Percentiles rank a stretch among this genome's conserved stretches.
phyloP scores from a whole-genome alignment of 164 flowering plant species.

The Annona squamosa region DNA sequence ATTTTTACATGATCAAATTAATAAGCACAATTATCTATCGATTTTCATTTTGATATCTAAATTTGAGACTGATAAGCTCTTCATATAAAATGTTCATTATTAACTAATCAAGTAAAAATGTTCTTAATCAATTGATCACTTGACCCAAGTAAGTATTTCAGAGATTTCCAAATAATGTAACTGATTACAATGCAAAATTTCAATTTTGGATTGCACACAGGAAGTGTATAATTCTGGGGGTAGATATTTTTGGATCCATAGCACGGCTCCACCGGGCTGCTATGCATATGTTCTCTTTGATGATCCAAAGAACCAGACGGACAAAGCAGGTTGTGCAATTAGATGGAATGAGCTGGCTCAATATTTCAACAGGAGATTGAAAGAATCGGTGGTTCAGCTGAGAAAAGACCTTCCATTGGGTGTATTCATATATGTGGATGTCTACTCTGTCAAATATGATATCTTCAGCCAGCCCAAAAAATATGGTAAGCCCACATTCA shows the following conservation, averaged over 20 bases:
- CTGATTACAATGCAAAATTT: too few species aligned
- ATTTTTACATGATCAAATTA: too few species aligned
- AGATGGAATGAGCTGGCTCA: conserved; percentile 43
- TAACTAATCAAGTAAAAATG: too few species aligned
- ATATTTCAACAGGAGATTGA: conserved; percentile 33
- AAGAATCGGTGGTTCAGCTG: conserved; percentile 31
- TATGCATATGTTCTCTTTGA: conserved; percentile 28
- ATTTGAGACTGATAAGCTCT: too few species aligned
- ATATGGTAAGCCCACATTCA: conserved; percentile 23
- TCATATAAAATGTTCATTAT: too few species aligned
- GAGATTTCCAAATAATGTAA: too few species aligned
- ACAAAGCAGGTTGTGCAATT: conserved; percentile 37
- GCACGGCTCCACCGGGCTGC: conserved; percentile 58
- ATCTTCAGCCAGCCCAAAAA: conserved; percentile 38
- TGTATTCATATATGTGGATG: conserved; percentile 45
- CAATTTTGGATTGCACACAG: conserved; percentile 12
- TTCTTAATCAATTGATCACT: too few species aligned
- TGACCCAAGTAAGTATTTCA: too few species aligned
- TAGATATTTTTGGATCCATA: conserved; percentile 54
- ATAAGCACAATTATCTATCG: too few species aligned
- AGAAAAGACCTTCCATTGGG: conserved; percentile 34
- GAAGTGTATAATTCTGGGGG: conserved; percentile 35
- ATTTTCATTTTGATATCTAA: too few species aligned
- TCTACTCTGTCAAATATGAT: conserved; percentile 40
- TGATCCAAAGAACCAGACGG: conserved; percentile 29